Evolutionary conservation across 768 basidiomycete species (phyloP).

Genomic region (Mycena vulgaris): DNA sequence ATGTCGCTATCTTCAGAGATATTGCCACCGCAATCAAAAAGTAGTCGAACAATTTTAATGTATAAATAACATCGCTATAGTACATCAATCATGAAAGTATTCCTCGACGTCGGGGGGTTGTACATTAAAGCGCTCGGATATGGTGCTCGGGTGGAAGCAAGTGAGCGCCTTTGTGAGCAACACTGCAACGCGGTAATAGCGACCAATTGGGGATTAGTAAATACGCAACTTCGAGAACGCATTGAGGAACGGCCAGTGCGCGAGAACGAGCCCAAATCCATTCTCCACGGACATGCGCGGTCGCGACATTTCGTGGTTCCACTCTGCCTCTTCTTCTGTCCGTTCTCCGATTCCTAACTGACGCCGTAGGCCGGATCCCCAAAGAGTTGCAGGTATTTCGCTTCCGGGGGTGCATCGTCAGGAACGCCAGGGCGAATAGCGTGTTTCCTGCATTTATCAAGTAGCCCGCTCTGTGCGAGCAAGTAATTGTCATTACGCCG

Average conservation of each 20-base stretch:
- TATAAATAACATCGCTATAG: neutral
- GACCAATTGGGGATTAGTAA: slow-evolving; percentile 40
- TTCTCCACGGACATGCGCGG: slow-evolving; percentile 44
- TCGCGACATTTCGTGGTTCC: slow-evolving; percentile 49
- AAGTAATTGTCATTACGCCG: slow-evolving; percentile 39
- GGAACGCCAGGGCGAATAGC: slow-evolving; percentile 21
- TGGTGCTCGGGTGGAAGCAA: slow-evolving; percentile 44
- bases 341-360: slow-evolving; percentile 23
- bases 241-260: slow-evolving; percentile 46
- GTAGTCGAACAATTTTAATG: neutral
- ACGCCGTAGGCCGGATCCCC: slow-evolving; percentile 46
- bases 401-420: slow-evolving; percentile 3
- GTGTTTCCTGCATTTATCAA: slow-evolving; percentile 18
- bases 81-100: slow-evolving; percentile 18
- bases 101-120: slow-evolving; percentile 33
- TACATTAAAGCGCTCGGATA: slow-evolving; percentile 39
- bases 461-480: slow-evolving; percentile 30
- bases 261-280: slow-evolving; percentile 42
- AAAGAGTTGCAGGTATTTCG: slow-evolving; percentile 38
- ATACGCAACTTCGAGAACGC: slow-evolving; percentile 41
- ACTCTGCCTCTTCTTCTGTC: slow-evolving; percentile 39
- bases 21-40: neutral
- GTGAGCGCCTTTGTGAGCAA: slow-evolving; percentile 45
- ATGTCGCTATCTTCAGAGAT: neutral
- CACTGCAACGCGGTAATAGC: slow-evolving; percentile 45